Evolutionary conservation across 352 stramenopile species (phyloP).

Genomic region (Pythium vanterpoolii): DNA sequence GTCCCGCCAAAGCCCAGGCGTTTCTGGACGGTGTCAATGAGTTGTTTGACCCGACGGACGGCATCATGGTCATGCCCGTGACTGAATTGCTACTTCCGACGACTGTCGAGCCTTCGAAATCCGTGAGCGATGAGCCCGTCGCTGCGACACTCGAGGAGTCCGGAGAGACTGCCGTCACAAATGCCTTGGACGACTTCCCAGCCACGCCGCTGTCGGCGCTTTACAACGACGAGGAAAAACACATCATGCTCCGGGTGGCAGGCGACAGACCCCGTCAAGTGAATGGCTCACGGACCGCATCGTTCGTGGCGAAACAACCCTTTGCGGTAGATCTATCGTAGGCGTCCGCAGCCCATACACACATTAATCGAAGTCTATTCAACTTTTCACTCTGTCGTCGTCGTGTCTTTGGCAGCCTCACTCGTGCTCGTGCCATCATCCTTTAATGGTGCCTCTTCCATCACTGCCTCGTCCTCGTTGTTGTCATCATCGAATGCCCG

Average conservation of each 20-base stretch:
- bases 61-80: slow-evolving; percentile 1
- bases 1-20: slow-evolving; percentile 3
- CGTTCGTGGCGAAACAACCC: slow-evolving; percentile 1
- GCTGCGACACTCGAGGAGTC: background rate
- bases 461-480: background rate
- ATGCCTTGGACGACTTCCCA: slow-evolving; percentile 27
- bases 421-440: background rate
- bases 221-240: slow-evolving; percentile 73
- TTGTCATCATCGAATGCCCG: slow-evolving; percentile 26
- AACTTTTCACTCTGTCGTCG: background rate
- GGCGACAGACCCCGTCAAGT: background rate
- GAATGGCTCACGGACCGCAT: background rate
- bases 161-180: background rate
- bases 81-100: background rate
- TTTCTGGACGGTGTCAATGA: slow-evolving; percentile 13
- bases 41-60: slow-evolving; percentile 19
- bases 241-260: slow-evolving; percentile 50
- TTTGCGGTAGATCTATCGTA: slow-evolving; percentile 7
- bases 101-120: background rate
- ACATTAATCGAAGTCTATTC: slow-evolving; percentile 9
- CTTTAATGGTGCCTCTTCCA: background rate
- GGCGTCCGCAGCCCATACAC: background rate
- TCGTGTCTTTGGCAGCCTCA: background rate
- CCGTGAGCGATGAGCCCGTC: background rate
- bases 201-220: slow-evolving; percentile 58